Evolutionary conservation across 805 yeast genomes (phyloP), one percentile per base, ranked within the genome.

Genomic region (Priceomyces fermenticarens): DNA sequence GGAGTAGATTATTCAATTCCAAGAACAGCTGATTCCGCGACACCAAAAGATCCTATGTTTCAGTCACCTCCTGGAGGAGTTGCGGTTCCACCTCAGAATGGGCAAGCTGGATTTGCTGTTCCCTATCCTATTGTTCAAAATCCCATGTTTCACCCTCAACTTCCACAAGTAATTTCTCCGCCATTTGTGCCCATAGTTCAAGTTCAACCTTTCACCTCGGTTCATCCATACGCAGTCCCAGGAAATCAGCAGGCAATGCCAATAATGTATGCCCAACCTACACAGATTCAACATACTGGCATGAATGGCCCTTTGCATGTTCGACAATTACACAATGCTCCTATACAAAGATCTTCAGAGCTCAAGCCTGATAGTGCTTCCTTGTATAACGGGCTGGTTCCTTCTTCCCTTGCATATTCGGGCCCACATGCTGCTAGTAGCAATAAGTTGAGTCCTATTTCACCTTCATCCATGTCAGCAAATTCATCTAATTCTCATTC

Each of bases 171-270:
- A 4, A 46, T 57, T 23, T 62, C 58, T 35, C 49, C 62, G 2
- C 60, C 62, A 7, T 59, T 56, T 42, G 62, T 60, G 2, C 57
- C 60, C 6, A 39, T 58, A 25, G 60, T 60, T 10, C 54, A 58
- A 15, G 41, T 57, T 9, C 59, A 54, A 34, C 53, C 62, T 6
- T 42, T 47, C 3, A 32, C 46, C 13, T 30, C 35, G 13, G 29
- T 35, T 31, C 41, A 35, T 10, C 30, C 43, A 2, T 38, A 42
- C 30, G 37, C 44, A 29, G 28, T 39, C 3, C 34, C 13, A 12
- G 40, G 34, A 3, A 30, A 26, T 13, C 41, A 34, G 25, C 44
- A 41, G 16, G 26, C 35, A 20, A 31, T 41, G 14, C 50, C 55
- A 3, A 37, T 45, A 10, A 34, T 43, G 8, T 47, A 45, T 30